Evolutionary conservation across 768 basidiomycete genomes (phyloP).

Genomic region (Lentinus brumalis): DNA sequence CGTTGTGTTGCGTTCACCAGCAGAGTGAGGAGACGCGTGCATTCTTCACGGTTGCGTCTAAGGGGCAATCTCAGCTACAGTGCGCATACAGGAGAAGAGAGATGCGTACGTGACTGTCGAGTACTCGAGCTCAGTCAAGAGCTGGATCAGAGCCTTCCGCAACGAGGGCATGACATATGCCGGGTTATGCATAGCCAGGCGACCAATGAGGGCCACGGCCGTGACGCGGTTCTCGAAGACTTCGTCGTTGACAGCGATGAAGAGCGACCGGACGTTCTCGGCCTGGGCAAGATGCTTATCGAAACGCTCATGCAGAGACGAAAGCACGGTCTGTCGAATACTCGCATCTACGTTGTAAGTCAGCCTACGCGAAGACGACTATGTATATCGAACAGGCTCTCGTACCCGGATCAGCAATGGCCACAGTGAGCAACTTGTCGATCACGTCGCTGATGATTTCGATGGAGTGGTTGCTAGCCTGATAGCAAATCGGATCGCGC

Average conservation of each 20-base stretch:
- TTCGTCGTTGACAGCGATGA: constrained; percentile 97
- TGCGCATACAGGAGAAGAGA: not conserved
- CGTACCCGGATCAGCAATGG: constrained; percentile 92
- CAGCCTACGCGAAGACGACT: not conserved
- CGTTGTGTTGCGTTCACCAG: constrained; percentile 91
- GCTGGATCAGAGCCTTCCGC: constrained; percentile 92
- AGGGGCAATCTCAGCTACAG: constrained; percentile 4
- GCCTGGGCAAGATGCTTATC: constrained; percentile 97
- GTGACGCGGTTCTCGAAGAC: constrained; percentile 90
- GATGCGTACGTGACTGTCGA: constrained; percentile 78
- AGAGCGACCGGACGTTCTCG: constrained; percentile 95
- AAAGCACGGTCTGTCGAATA: constrained; percentile 86
- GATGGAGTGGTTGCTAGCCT: constrained; percentile 93
- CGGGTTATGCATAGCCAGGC: constrained; percentile 92
- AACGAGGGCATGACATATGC: constrained; percentile 99
- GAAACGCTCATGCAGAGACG: constrained; percentile 87
- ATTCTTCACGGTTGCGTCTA: constrained; percentile 88
- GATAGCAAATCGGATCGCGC: constrained; percentile 93
- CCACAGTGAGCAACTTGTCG: constrained; percentile 92
- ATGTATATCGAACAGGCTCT: not conserved
- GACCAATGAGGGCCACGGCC: constrained; percentile 90
- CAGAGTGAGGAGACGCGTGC: constrained; percentile 84
- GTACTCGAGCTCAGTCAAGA: constrained; percentile 96
- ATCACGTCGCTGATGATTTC: constrained; percentile 98
- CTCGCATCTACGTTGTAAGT: constrained; percentile 53